Evolutionary conservation across 768 basidiomycete species (phyloP), one percentile per base, ranked within the genome.

Genomic region (Tylopilus intermedius): DNA sequence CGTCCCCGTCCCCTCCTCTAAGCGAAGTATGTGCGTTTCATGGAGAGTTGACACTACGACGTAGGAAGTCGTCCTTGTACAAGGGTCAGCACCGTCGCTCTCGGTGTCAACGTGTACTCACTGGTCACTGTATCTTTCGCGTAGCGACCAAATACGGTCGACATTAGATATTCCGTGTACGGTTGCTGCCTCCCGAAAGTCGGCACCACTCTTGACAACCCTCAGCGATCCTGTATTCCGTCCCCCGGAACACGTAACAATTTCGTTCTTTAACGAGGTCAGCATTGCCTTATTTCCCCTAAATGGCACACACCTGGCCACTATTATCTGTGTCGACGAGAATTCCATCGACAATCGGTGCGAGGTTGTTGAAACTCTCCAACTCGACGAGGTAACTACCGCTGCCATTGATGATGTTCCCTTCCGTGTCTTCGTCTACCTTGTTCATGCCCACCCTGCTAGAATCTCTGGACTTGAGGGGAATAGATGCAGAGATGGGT

Each of bases 211-310:
- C 55, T 89, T 76, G 18, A 96, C 77, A 29, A 93, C 69, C 45
- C 86, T 84, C 14, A 96, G 61, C 9, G 85, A 83, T 2, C 94
- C 93, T 2, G 82, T 80, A 56, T 82, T 90, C 45, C 76, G 77
- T 2, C 82, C 87, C 5, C 94, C 94, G 4, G 90, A 94, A 61
- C 89, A 90, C 1, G 91, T 90, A 4, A 95, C 81, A 39, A 94
- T 79, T 66, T 88, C 84, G n/a, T 74, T 76, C 88, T 93, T 57
- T 22, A 3, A 46, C 29, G 43, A 13, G 38, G 21, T 59, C 4
- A 51, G 27, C 15, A 21, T 30, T 26, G 24, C 1, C 21, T 30
- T 3, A 9, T 24, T 48, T 27, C 14, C 38, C 15, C 6, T 35
- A 44, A 10, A 32, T 44, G 26, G 38, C 8, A 61, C 76, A 30